Conservation (phyloP, 768 basidiomycete genomes). For the Clathrus columnatus region DNA sequence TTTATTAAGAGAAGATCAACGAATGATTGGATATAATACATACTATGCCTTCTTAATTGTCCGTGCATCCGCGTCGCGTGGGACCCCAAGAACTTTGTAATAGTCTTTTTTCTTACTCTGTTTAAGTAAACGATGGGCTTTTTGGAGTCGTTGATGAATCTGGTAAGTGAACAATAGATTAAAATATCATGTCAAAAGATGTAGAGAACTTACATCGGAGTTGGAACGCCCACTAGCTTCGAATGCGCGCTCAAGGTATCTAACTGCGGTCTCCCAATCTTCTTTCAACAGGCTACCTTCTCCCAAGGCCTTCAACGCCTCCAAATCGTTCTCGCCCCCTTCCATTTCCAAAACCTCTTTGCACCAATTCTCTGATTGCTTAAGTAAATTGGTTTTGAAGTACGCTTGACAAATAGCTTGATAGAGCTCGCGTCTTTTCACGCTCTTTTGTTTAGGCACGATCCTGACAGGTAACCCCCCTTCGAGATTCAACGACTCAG, state of each 20-base stretch:
- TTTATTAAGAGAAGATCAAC: slow-evolving; percentile 9
- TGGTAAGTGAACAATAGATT: slow-evolving; percentile 21
- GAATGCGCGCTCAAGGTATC: slow-evolving; percentile 72
- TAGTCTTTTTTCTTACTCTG: slow-evolving; percentile 91
- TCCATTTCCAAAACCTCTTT: slow-evolving; percentile 59
- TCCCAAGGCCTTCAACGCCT: slow-evolving; percentile 66
- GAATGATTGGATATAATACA: slow-evolving; percentile 22
- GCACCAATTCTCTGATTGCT: slow-evolving; percentile 61
- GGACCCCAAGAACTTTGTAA: slow-evolving; percentile 88
- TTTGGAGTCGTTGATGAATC: slow-evolving; percentile 67
- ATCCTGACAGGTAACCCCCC: slow-evolving; percentile 23
- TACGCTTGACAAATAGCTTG: slow-evolving; percentile 69
- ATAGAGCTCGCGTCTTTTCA: slow-evolving; percentile 54
- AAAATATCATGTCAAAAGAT: too few species aligned
- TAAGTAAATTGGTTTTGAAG: slow-evolving; percentile 41
- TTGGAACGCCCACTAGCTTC: slow-evolving; percentile 70
- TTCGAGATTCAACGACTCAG: slow-evolving; percentile 7
- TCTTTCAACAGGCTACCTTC: slow-evolving; percentile 67
- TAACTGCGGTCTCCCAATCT: slow-evolving; percentile 81
- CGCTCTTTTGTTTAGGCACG: slow-evolving; percentile 41
- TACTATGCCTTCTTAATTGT: slow-evolving; percentile 95
- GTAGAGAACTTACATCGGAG: slow-evolving; percentile 48
- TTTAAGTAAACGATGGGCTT: slow-evolving; percentile 80
- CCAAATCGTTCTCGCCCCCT: slow-evolving; percentile 58
- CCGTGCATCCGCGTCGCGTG: slow-evolving; percentile 77